Evolutionary conservation across 2,329 filamentous ascomycete species (phyloP), one percentile per base, ranked within the genome.

Genomic region (Conoideocrella luteorostrata): DNA sequence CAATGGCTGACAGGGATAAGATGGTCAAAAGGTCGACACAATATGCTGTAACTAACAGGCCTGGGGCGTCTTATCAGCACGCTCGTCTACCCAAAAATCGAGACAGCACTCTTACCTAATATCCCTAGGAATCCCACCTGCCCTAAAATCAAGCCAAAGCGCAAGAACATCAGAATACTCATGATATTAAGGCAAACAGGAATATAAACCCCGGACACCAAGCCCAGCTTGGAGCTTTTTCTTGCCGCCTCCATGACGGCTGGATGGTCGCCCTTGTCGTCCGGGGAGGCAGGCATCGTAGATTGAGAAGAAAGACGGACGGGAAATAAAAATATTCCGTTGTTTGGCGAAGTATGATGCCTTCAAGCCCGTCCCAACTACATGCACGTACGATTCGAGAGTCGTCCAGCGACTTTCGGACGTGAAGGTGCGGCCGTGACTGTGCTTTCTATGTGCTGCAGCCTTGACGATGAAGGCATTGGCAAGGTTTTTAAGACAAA

Each of bases 151-250:
- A 88, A 82, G 18, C 88, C 88, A 61, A 95, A 95, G 18, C 88
- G 80, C 55, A 95, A 71, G 66, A 95, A 95, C 87, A 95, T 94
- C 49, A 95, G 75, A 63, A 95, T 94, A 55, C 86, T 91, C 52
- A 94, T 68, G 33, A 95, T 88, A 62, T 93, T 95, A 52, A 94
- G 71, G 48, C 84, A 90, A n/a, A 88, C 88, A 2, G 88, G 88
- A 13, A 95, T 85, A 61, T 89, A 95, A 38, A 94, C 85, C 7
- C 86, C 86, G 4, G 82, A 86, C 52, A 88, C 80, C 7, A 80
- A 82, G 29, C 86, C 86, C 45, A 94, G 72, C 66, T 93, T 93
- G 53, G 75, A 57, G 48, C 62, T 64, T 54, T 65, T 70, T 46
- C 50, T 61, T 24, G 52, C n/a, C n/a, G n/a, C 54, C 22, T 69